Percentiles rank a stretch among this genome's conserved stretches.
Evolutionary conservation across 2,329 filamentous ascomycete genomes (phyloP).

Genomic region (Colletotrichum sp.): DNA sequence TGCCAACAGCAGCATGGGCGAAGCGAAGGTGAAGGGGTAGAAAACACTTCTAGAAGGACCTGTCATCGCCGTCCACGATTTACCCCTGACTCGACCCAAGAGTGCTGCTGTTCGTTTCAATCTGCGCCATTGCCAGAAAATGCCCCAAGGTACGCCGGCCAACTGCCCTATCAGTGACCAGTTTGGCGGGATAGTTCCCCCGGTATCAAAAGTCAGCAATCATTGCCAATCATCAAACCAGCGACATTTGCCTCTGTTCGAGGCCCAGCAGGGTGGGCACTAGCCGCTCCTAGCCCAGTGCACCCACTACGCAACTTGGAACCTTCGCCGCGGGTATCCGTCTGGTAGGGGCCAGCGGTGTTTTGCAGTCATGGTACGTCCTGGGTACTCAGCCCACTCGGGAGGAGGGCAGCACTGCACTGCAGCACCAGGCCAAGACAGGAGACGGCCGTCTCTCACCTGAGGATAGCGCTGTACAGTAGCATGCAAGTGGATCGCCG

Average conservation of each 20-base stretch:
- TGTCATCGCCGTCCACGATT: not conserved
- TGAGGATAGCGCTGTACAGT: slow-evolving; percentile 1
- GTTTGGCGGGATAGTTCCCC: not conserved
- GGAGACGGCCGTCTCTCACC: slow-evolving; percentile 5
- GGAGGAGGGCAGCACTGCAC: not conserved
- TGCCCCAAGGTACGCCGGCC: not conserved
- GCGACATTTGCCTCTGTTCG: slow-evolving; percentile 12
- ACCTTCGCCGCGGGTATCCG: not conserved
- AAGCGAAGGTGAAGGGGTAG: not conserved
- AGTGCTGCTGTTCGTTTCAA: not conserved
- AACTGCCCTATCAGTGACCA: not conserved
- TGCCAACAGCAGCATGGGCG: not conserved
- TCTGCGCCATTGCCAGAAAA: not conserved
- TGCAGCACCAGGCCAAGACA: not conserved
- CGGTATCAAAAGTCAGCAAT: not conserved
- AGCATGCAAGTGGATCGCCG: slow-evolving; percentile 9
- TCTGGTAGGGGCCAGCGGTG: not conserved
- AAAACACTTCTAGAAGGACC: not conserved
- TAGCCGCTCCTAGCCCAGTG: slow-evolving; percentile 11
- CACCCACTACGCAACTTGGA: not conserved
- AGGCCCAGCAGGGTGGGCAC: slow-evolving; percentile 8
- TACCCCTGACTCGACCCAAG: not conserved
- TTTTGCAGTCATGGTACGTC: not conserved
- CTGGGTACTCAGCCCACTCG: not conserved
- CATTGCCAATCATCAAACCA: slow-evolving; percentile 6